phyloP scores from a whole-genome alignment of 176 grass and related monocot species.

The Elymus sibiricus region DNA sequence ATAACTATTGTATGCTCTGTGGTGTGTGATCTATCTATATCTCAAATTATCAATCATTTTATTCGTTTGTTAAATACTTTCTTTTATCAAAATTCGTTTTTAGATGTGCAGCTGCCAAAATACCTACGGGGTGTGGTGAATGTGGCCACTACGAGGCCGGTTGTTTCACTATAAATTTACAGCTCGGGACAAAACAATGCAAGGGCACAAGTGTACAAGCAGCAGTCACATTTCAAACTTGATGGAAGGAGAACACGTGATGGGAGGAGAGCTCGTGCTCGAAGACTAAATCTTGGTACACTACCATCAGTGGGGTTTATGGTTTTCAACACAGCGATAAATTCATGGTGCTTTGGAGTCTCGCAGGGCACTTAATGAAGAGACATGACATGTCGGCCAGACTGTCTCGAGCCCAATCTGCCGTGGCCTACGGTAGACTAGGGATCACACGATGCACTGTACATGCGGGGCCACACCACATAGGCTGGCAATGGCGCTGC shows the following conservation, averaged over 20 bases:
- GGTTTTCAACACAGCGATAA: not conserved
- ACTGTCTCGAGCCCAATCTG: slow-evolving; percentile 13
- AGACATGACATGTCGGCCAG: slow-evolving; percentile 44
- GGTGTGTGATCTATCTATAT: too few species aligned
- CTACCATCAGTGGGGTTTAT: not conserved
- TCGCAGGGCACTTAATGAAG: not conserved
- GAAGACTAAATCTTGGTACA: not conserved
- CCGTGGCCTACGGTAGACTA: slow-evolving; percentile 2
- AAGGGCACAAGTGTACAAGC: too few species aligned
- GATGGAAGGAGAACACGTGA: not conserved
- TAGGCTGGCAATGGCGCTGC: not conserved
- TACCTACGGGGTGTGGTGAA: too few species aligned
- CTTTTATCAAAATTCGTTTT: too few species aligned
- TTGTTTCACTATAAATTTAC: too few species aligned
- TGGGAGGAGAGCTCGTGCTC: not conserved
- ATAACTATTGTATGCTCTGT: too few species aligned
- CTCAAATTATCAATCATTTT: too few species aligned
- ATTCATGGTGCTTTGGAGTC: slow-evolving; percentile 1
- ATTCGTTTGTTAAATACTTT: too few species aligned
- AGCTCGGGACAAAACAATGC: too few species aligned
- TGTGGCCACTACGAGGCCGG: too few species aligned
- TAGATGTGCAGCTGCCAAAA: too few species aligned
- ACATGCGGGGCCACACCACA: not conserved
- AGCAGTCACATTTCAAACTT: too few species aligned
- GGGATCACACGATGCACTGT: not conserved